These are phyloP conservation scores for Aspergillus fischeri DNA, from an alignment of 2,329 filamentous ascomycete genomes.

Conservation along the genomic window DNA sequence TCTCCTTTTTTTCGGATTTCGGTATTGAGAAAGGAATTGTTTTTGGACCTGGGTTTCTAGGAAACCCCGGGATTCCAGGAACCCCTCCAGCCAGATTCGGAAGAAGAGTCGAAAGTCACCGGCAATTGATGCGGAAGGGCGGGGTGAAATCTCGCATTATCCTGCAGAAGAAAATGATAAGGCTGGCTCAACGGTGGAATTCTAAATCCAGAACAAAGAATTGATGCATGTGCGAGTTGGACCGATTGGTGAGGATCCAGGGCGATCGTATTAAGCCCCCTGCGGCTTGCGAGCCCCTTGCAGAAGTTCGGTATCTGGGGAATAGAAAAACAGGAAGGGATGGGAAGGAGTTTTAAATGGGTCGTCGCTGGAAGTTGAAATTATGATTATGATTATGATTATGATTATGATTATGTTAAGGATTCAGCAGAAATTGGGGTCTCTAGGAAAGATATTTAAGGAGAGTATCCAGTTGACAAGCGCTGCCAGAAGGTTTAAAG, in stretches of 20 bases:
- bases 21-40: neutral
- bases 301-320: constrained; percentile 14
- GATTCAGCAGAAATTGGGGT: neutral
- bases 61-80: neutral
- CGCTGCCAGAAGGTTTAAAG: neutral
- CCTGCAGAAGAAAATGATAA: neutral
- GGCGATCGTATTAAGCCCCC: constrained; percentile 10
- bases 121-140: neutral
- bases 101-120: neutral
- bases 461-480: neutral
- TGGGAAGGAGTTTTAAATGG: neutral
- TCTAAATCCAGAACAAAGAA: constrained; percentile 3
- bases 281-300: constrained; percentile 16
- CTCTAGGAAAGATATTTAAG: neutral
- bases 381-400: neutral
- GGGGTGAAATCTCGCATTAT: neutral
- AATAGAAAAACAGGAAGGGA: constrained; percentile 10
- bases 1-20: neutral
- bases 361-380: neutral
- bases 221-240: neutral
- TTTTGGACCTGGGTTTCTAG: neutral
- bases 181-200: constrained; percentile 1
- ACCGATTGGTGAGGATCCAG: constrained; percentile 2
- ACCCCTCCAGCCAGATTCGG: neutral
- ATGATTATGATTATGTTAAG: neutral